Conservation (phyloP, 1,284 basidiomycete genomes). For the Ceratobasidium sp. region DNA sequence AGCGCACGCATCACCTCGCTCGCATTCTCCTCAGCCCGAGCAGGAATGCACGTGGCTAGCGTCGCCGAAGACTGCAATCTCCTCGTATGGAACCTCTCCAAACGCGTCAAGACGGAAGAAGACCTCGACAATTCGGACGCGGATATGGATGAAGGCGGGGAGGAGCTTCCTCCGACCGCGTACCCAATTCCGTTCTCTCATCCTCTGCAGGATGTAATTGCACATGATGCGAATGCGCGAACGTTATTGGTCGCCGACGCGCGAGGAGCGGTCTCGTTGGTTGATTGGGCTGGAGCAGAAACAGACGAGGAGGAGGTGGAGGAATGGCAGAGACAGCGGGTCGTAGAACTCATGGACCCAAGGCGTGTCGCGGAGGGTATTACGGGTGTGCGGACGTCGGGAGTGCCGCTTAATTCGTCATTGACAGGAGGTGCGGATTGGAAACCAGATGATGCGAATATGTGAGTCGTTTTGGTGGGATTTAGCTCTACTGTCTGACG, state of each 20-base stretch:
- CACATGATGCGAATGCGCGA: constrained; percentile 74
- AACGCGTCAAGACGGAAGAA: constrained; percentile 57
- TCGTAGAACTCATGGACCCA: constrained; percentile 77
- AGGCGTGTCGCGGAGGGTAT: constrained; percentile 65
- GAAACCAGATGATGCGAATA: constrained; percentile 71
- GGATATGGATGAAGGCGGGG: constrained; percentile 20
- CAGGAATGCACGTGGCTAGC: constrained; percentile 79
- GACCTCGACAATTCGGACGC: constrained; percentile 33
- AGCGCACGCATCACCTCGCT: constrained; percentile 69
- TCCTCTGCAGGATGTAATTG: constrained; percentile 70
- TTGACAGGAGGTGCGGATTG: constrained; percentile 72
- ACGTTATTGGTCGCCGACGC: constrained; percentile 80
- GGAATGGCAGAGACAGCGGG: constrained; percentile 67
- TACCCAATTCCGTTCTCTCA: constrained; percentile 76
- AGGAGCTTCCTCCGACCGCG: constrained; percentile 64
- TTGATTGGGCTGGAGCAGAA: constrained; percentile 77
- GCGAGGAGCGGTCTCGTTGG: constrained; percentile 74
- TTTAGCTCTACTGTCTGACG: constrained; percentile 40
- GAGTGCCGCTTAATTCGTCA: constrained; percentile 51
- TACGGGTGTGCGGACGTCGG: constrained; percentile 54
- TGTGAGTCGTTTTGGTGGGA: constrained; percentile 60
- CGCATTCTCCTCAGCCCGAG: constrained; percentile 74
- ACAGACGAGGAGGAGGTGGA: constrained; percentile 61
- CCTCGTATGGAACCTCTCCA: constrained; percentile 79
- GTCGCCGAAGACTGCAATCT: constrained; percentile 84